Evolutionary conservation across 148 eudicot genomes (phyloP), one percentile per base, ranked within the genome.

Genomic region (Salicornia ramosissima): DNA sequence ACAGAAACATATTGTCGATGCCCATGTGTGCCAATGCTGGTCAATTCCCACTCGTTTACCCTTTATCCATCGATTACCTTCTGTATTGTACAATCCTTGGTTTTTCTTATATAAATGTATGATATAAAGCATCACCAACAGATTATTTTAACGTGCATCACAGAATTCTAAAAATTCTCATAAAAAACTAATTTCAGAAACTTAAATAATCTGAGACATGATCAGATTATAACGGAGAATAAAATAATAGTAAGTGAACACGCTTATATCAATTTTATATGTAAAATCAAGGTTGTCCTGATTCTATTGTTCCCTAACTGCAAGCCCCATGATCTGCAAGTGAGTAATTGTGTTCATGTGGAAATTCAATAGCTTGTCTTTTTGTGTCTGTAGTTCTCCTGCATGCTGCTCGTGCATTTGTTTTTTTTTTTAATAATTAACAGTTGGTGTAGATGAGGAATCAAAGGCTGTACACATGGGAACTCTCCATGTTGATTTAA

Each of bases 341-440:
- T 68, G 39, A 68, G 21, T 54, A 24, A 25, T 40, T 12, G 47
- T 9, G 19, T 34, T 36, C 50, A 34, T 54, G 34, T n/a, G 47
- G 45, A 13, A 53, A 7, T 14, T 34, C 10, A 68, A 52, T 50
- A 34, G 71, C 42, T 22, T 68, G 72, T 56, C 63, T n/a, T 36
- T 69, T 10, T 39, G 29, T 56, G 72, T 56, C 64, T 56, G 24
- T 39, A 62, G 39, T 55, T 28, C 34, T 58, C 45, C 71, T 52
- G 46, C 30, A 71, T 60, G 57, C 57, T 42, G 43, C 58, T 60
- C 67, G 45, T 71, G 67, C 74, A 22, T 31, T 29, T 16, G 19
- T 6, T 16, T 18, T 60, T 21, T 43, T 43, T 29, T 45, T 10
- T 6, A 1, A 22, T 10, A 53, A 52, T 10, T 21, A 2, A 30